Percentiles rank a stretch among this genome's conserved stretches.
Evolutionary conservation across 2,329 filamentous ascomycete species (phyloP).

Genomic region (Capronia coronata): DNA sequence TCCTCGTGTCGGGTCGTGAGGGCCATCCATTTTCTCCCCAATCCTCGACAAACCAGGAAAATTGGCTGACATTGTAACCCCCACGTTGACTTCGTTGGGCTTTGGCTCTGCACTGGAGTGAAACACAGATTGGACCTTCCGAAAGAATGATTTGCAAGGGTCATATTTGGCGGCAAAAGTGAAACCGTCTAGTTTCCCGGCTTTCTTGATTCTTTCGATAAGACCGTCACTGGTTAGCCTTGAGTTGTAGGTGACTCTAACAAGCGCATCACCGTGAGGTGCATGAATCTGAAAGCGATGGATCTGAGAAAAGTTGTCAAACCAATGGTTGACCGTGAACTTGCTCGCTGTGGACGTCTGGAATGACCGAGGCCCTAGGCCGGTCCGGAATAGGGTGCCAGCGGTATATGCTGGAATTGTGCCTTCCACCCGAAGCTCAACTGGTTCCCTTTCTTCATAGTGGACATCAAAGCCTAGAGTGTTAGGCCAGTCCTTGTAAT

Average conservation of each 20-base stretch:
- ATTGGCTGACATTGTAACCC: constrained; percentile 60
- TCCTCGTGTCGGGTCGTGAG: constrained; percentile 30
- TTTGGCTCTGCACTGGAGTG: constrained; percentile 26
- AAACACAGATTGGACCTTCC: constrained; percentile 63
- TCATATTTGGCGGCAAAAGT: constrained; percentile 67
- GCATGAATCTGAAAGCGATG: constrained; percentile 66
- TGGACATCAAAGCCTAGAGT: constrained; percentile 58
- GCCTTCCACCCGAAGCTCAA: constrained; percentile 59
- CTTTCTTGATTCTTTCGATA: constrained; percentile 54
- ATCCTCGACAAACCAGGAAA: constrained; percentile 50
- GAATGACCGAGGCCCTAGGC: constrained; percentile 60
- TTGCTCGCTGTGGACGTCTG: constrained; percentile 54
- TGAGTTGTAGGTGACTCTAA: constrained; percentile 63
- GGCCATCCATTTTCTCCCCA: constrained; percentile 22
- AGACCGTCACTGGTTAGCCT: constrained; percentile 60
- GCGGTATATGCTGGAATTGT: constrained; percentile 64
- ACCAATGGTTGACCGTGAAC: constrained; percentile 66
- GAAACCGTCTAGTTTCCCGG: constrained; percentile 51
- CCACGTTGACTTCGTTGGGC: constrained; percentile 50
- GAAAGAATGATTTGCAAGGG: constrained; percentile 66
- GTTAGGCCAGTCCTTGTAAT: constrained; percentile 48
- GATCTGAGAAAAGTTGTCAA: constrained; percentile 61
- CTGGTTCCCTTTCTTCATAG: constrained; percentile 58
- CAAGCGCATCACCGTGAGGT: constrained; percentile 31
- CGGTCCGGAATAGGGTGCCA: constrained; percentile 67